Evolutionary conservation across 2,329 filamentous ascomycete genomes (phyloP), one percentile per base, ranked within the genome.

Genomic region (Beauveria asiatica): DNA sequence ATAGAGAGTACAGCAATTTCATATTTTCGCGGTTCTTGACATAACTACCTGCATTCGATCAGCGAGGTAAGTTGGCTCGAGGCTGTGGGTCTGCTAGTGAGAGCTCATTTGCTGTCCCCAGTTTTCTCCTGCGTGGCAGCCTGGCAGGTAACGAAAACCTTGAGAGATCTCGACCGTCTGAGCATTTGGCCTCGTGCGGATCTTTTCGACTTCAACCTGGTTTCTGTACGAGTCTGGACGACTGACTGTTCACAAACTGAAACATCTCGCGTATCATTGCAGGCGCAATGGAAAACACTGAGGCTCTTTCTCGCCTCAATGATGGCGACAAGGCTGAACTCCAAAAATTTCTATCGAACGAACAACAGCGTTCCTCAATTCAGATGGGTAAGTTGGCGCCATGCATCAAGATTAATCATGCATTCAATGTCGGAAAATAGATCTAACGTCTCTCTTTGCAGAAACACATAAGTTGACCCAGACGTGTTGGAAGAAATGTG

Each of bases 401-500:
- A 67, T 62, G 51, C 10, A 57, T 25, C 37, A 39, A 21, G 49
- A 23, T 48, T 41, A 41, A 61, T 25, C 45, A 25, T 56, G 25
- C 42, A 23, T 33, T 37, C 21, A 10, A 45, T 49, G 37, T 52
- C 27, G 61, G 54, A 10, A 50, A 30, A 17, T 37, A 46, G 37
- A 51, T 30, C 61, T 68, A 60, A 68, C 9, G 8, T 3, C 48
- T 37, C 62, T 30, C 3, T 37, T 44, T 4, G 30, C 60, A 84
- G 81, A 79, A 70, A 80, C 81, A 13, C 81, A 84, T 69, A 74
- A 70, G 64, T 69, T 85, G 57, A 83, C 80, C 48, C 88, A 94
- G 68, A 83, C 89, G 62, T 99, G 94, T 83, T 99, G 92, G 86
- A 91, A 87, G 72, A 97, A 97, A 78, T 99, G 94, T 80, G 80